phyloP scores from a whole-genome alignment of 2,329 filamentous ascomycete species.

The Ophiostoma sp. region DNA sequence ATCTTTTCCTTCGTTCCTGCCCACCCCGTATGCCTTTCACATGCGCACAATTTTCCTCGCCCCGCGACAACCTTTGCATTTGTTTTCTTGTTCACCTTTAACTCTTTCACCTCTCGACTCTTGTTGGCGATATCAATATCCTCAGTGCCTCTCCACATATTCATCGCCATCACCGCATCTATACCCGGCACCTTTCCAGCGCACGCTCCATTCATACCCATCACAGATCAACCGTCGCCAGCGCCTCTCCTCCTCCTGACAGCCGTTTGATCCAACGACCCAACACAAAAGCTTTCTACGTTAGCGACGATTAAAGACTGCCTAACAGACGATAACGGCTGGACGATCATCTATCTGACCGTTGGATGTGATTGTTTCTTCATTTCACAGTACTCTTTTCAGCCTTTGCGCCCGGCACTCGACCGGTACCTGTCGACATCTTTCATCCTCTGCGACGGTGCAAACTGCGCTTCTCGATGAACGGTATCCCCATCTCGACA shows the following conservation, averaged over 20 bases:
- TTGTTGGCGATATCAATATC: background rate
- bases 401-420: background rate
- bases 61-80: conserved; percentile 9
- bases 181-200: background rate
- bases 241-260: background rate
- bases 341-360: background rate
- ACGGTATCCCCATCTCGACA: background rate
- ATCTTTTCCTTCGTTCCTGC: conserved; percentile 14
- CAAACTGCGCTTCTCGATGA: background rate
- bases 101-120: background rate
- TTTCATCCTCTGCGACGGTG: background rate
- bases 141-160: background rate
- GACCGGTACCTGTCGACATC: background rate
- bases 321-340: background rate
- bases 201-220: background rate
- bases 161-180: background rate
- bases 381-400: background rate
- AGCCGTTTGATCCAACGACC: background rate
- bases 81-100: background rate
- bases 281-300: background rate
- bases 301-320: background rate
- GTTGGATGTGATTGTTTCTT: background rate
- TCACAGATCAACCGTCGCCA: background rate
- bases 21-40: conserved; percentile 14
- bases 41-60: conserved; percentile 23